Percentiles rank a stretch among this genome's conserved stretches.
phyloP scores from a whole-genome alignment of 148 eudicot genomes.

The Amaranthus hypochondriacus region DNA sequence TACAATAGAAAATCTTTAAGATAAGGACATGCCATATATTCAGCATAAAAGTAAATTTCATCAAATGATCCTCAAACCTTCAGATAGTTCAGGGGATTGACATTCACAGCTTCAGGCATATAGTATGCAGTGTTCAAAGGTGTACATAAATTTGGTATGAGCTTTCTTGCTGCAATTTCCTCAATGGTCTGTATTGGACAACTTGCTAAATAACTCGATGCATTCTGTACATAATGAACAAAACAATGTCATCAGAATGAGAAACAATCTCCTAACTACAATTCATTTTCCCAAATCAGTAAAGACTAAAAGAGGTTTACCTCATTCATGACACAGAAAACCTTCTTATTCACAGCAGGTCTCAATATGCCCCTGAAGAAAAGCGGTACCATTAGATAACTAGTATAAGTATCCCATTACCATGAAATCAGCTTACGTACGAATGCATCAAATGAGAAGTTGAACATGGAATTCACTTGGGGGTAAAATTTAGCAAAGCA shows the following conservation, averaged over 20 bases:
- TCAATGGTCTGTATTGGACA: constrained; percentile 68
- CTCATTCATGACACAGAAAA: constrained; percentile 54
- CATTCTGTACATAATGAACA: constrained; percentile 56
- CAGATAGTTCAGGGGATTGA: constrained; percentile 74
- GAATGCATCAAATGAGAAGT: neutral
- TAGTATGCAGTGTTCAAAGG: constrained; percentile 75
- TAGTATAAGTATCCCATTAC: neutral
- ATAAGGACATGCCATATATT: neutral
- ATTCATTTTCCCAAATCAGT: constrained; percentile 1
- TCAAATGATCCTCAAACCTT: constrained; percentile 40
- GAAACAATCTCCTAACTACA: neutral
- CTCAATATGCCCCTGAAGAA: constrained; percentile 79
- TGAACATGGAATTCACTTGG: neutral
- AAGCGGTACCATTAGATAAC: constrained; percentile 11
- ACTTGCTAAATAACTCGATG: constrained; percentile 55
- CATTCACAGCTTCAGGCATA: constrained; percentile 88
- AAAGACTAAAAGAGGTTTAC: constrained; percentile 31
- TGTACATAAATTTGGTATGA: constrained; percentile 59
- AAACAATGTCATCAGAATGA: neutral
- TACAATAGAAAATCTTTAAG: neutral
- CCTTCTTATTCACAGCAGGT: constrained; percentile 68
- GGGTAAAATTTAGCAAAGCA: neutral
- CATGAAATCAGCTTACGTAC: neutral
- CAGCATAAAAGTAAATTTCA: neutral
- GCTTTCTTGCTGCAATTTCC: constrained; percentile 49